These are phyloP conservation scores for Sonneratia caseolaris DNA, from an alignment of 345 rosid genomes.

Conservation along the genomic window DNA sequence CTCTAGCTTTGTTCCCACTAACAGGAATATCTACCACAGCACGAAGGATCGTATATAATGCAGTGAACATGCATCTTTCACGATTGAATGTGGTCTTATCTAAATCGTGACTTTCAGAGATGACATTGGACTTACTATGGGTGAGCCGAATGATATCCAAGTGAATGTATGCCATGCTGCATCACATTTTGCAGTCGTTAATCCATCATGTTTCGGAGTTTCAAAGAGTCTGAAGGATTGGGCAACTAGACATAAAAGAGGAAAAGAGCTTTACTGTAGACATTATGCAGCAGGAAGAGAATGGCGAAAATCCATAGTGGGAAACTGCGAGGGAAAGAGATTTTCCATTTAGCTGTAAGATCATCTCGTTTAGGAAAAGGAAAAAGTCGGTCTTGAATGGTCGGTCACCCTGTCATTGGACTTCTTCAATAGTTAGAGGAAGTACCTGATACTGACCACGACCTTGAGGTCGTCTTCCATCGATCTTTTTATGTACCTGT, in stretches of 20 bases:
- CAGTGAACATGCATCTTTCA: neutral
- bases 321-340: slow-evolving; percentile 12
- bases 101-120: no score
- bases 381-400: neutral
- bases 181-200: neutral
- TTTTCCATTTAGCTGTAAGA: neutral
- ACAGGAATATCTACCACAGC: slow-evolving; percentile 18
- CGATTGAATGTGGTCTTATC: neutral
- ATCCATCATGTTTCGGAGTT: neutral
- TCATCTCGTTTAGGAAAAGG: neutral
- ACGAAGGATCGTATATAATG: neutral
- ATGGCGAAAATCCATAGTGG: slow-evolving; percentile 28
- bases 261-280: slow-evolving; percentile 12
- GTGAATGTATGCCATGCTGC: slow-evolving; percentile 43
- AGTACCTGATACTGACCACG: slow-evolving; percentile 43
- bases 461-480: slow-evolving; percentile 50
- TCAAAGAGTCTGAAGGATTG: neutral
- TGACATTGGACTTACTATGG: slow-evolving; percentile 20
- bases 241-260: no score
- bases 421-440: neutral
- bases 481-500: slow-evolving; percentile 41
- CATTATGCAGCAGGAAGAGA: slow-evolving; percentile 22
- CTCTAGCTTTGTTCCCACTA: slow-evolving; percentile 34
- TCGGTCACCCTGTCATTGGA: no score
- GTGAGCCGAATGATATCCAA: slow-evolving; percentile 33